Conservation (phyloP, 2,329 filamentous ascomycete species). For the Nannizziopsis barbatae region DNA sequence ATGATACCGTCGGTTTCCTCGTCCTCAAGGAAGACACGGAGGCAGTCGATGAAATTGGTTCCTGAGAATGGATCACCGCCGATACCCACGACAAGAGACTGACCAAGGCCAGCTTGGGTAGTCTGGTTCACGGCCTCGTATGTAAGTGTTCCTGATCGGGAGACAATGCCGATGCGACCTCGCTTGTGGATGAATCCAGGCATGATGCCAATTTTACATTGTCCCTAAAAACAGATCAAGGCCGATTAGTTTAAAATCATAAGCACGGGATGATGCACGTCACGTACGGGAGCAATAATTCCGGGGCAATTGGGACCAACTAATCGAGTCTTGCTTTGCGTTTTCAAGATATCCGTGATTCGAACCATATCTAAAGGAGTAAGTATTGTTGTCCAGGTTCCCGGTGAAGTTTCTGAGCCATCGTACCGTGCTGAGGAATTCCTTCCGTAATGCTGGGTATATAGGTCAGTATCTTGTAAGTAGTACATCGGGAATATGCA, state of each 20-base stretch:
- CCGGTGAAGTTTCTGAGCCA: not conserved
- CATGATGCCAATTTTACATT: slow-evolving; percentile 99
- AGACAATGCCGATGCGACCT: slow-evolving; percentile 96
- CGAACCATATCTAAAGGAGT: slow-evolving; percentile 76
- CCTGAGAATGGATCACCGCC: slow-evolving; percentile 97
- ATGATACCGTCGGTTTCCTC: slow-evolving; percentile 97
- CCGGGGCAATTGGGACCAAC: slow-evolving; percentile 97
- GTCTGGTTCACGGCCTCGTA: slow-evolving; percentile 99
- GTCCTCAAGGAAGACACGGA: slow-evolving; percentile 92
- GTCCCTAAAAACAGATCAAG: slow-evolving; percentile 46
- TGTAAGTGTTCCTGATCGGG: slow-evolving; percentile 91
- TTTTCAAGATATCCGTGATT: slow-evolving; percentile 96
- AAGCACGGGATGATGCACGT: slow-evolving; percentile 7
- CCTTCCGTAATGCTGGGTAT: slow-evolving; percentile 70
- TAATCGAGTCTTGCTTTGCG: slow-evolving; percentile 90
- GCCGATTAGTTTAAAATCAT: not conserved
- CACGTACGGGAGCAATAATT: slow-evolving; percentile 66
- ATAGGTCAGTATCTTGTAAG: slow-evolving; percentile 11
- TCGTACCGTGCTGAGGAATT: slow-evolving; percentile 85
- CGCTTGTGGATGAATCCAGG: slow-evolving; percentile 99
- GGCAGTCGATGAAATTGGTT: slow-evolving; percentile 99
- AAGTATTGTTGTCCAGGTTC: not conserved
- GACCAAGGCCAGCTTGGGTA: slow-evolving; percentile 88
- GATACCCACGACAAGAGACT: slow-evolving; percentile 96
- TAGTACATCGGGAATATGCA: not conserved